These are phyloP conservation scores for Linnemannia zychae DNA, from an alignment of 192 early-diverging fungal genomes.

Conservation along the genomic window DNA sequence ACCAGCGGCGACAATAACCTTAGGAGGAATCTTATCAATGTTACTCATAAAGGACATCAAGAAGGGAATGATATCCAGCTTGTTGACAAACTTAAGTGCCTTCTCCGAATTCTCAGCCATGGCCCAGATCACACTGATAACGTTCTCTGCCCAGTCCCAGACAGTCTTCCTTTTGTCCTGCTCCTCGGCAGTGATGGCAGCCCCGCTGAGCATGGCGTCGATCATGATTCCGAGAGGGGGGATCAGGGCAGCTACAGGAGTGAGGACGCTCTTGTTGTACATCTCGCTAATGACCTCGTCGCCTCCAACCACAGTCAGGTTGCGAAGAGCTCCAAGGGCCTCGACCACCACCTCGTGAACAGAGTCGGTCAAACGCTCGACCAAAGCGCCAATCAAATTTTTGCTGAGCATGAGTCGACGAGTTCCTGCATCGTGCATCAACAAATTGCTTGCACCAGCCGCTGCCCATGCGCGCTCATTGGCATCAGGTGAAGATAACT, in stretches of 20 bases:
- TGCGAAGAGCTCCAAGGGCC: conserved; percentile 79
- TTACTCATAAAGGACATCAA: conserved; percentile 77
- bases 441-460: conserved; percentile 86
- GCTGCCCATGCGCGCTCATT: conserved; percentile 92
- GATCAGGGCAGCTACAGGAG: conserved; percentile 62
- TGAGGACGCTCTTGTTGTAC: conserved; percentile 67
- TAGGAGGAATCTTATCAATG: conserved; percentile 61
- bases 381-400: conserved; percentile 72
- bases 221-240: conserved; percentile 57
- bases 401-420: conserved; percentile 83
- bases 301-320: conserved; percentile 68
- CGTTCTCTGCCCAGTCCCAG: conserved; percentile 72
- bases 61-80: conserved; percentile 70
- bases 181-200: conserved; percentile 24
- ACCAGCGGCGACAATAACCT: conserved; percentile 68
- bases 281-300: conserved; percentile 71
- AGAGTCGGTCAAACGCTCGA: conserved; percentile 81
- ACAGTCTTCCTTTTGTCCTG: conserved; percentile 60
- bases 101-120: conserved; percentile 80
- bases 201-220: conserved; percentile 36
- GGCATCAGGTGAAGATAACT: conserved; percentile 75
- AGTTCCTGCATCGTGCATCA: conserved; percentile 72
- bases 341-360: conserved; percentile 81
- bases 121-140: conserved; percentile 68
- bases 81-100: conserved; percentile 76